Percentiles rank a stretch among this genome's conserved stretches.
These are phyloP conservation scores for Amylostereum areolatum DNA, from an alignment of 1,284 basidiomycete genomes.

Conservation along the genomic window DNA sequence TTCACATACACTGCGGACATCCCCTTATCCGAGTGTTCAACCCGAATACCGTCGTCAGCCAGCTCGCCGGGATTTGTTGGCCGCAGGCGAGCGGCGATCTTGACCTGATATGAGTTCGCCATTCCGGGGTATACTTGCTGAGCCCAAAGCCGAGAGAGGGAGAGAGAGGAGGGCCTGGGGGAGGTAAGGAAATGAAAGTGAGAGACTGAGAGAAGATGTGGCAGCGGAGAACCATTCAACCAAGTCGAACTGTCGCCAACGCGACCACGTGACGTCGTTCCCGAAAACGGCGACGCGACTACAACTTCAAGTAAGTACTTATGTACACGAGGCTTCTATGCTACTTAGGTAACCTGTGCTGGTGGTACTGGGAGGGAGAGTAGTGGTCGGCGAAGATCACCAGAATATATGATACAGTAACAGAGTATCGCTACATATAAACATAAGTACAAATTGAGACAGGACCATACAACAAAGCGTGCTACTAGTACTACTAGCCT, in stretches of 20 bases:
- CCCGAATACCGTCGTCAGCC: constrained; percentile 53
- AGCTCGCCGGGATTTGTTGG: constrained; percentile 55
- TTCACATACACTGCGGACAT: constrained; percentile 49
- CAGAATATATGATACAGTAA: background rate
- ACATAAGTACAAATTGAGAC: background rate
- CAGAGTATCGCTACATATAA: background rate
- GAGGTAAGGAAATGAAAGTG: background rate
- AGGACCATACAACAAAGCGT: too few relatives aligned
- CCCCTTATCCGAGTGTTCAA: constrained; percentile 36
- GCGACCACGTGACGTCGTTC: constrained; percentile 4
- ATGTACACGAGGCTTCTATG: too few relatives aligned
- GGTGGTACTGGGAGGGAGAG: too few relatives aligned
- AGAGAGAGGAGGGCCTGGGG: background rate
- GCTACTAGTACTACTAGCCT: background rate
- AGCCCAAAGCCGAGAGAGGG: background rate
- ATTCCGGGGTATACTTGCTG: background rate
- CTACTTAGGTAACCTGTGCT: too few relatives aligned
- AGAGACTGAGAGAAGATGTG: background rate
- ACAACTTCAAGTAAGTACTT: too few relatives aligned
- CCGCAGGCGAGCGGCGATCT: constrained; percentile 60
- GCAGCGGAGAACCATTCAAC: background rate
- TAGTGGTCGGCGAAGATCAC: too few relatives aligned
- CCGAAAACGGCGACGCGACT: too few relatives aligned
- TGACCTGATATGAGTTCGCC: constrained; percentile 27
- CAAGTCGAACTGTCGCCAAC: background rate